Conservation (phyloP, 192 early-diverging fungal species). For the Rhizophagus clarus region DNA sequence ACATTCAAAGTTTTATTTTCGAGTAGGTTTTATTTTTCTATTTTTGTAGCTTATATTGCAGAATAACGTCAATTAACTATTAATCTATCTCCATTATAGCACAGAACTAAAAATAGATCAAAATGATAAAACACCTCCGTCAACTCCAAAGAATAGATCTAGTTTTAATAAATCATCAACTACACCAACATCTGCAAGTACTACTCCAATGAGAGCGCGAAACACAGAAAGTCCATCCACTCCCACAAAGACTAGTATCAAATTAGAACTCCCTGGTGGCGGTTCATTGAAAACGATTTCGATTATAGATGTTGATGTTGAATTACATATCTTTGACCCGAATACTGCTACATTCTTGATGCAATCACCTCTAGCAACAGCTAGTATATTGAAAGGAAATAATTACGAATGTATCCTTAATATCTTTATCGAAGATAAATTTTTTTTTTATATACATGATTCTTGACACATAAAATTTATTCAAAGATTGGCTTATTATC, state of each 20-base stretch:
- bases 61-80: not conserved
- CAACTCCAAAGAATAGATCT: slow-evolving; percentile 2
- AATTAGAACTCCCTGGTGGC: slow-evolving; percentile 29
- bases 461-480: slow-evolving; percentile 11
- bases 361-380: slow-evolving; percentile 41
- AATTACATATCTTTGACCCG: slow-evolving; percentile 71
- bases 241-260: slow-evolving; percentile 7
- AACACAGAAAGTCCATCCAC: slow-evolving; percentile 14
- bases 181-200: not conserved
- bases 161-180: not conserved
- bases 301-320: slow-evolving; percentile 50
- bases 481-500: slow-evolving; percentile 59
- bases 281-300: slow-evolving; percentile 48
- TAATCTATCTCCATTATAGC: not conserved
- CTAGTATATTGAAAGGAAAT: slow-evolving; percentile 8
- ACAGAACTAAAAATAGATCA: not conserved
- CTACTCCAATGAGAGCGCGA: slow-evolving; percentile 3
- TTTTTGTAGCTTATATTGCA: not conserved
- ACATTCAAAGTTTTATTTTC: slow-evolving; percentile 52
- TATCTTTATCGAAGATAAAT: not conserved
- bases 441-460: not conserved
- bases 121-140: not conserved
- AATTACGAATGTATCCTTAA: slow-evolving; percentile 20
- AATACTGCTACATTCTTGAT: slow-evolving; percentile 53
- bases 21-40: slow-evolving; percentile 34